A percentile compares a stretch with the other conserved stretches of the same genome.
Evolutionary conservation across 2,329 filamentous ascomycete genomes (phyloP).

Genomic region (Fusarium virguliforme): DNA sequence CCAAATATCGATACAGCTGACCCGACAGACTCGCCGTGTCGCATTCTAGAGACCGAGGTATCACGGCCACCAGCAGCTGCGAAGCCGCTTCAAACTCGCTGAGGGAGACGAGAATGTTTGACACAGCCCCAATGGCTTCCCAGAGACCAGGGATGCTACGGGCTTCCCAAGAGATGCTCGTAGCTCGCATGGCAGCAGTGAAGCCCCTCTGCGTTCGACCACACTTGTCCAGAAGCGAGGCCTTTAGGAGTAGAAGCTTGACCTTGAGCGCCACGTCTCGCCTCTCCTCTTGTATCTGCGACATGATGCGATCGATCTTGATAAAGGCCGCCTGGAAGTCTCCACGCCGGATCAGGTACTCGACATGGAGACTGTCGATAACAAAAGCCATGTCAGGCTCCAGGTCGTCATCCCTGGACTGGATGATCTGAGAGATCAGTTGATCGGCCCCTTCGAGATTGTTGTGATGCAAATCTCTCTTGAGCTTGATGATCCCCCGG

Average conservation of each 20-base stretch:
- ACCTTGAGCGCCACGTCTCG: conserved; percentile 76
- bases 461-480: conserved; percentile 72
- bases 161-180: conserved; percentile 80
- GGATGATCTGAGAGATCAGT: conserved; percentile 68
- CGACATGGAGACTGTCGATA: conserved; percentile 68
- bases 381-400: conserved; percentile 69
- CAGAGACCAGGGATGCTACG: conserved; percentile 80
- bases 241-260: conserved; percentile 81
- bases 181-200: conserved; percentile 82
- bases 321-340: conserved; percentile 65
- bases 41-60: conserved; percentile 84
- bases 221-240: conserved; percentile 76
- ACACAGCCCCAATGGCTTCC: conserved; percentile 78
- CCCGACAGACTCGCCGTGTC: conserved; percentile 75
- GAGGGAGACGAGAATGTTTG: conserved; percentile 78
- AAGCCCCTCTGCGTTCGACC: conserved; percentile 83
- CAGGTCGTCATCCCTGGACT: conserved; percentile 66
- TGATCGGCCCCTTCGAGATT: conserved; percentile 68
- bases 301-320: conserved; percentile 64
- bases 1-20: conserved; percentile 78
- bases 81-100: conserved; percentile 79
- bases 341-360: conserved; percentile 66
- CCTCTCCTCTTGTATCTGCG: conserved; percentile 62
- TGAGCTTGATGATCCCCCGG: conserved; percentile 76
- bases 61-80: conserved; percentile 75